Evolutionary conservation across 192 early-diverging fungal species (phyloP), one percentile per base, ranked within the genome.

Genomic region (Radiomyces spectabilis): DNA sequence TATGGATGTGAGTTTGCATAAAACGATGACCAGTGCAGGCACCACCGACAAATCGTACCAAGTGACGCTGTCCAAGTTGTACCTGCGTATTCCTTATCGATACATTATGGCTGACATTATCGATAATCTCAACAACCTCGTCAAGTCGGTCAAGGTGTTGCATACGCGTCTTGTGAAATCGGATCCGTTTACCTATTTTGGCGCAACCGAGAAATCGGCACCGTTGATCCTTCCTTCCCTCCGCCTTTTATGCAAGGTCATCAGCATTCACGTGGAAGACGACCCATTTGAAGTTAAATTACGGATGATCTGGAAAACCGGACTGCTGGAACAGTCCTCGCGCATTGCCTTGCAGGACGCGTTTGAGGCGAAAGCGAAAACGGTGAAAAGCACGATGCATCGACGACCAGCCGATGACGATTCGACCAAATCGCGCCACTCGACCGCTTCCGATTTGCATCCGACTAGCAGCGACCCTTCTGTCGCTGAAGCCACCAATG

Each of bases 281-380:
- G 69, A 75, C 53, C 73, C 73, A 15, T 72, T 75, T 41, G 73
- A 75, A 53, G 53, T 50, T 27, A 30, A 53, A 19, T 26, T 75
- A 29, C 46, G 65, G 18, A 15, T 54, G 6, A 72, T 65, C 16
- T 68, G 65, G 57, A 58, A 48, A 43, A 44, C 66, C 7, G 73
- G 73, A 15, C 16, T 63, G 0, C 9, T 46, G n/a, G 65, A 75
- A 39, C 73, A 75, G 34, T 13, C 27, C 8, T 37, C 42, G 5
- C 49, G 73, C 21, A 31, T 68, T n/a, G 69, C 43, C 18, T 55
- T 65, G 0, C 46, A 65, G 39, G 60, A 50, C 26, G 73, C 73
- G 1, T 75, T 71, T 48, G 53, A 68, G 30, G 50, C 57, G 8
- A 75, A 75, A 47, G 65, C 46, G 9, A 49, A 60, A 42, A 34